Percentiles rank a stretch among this genome's conserved stretches.
These are phyloP conservation scores for Claviceps pazoutovae DNA, from an alignment of 2,329 filamentous ascomycete species.

Conservation along the genomic window DNA sequence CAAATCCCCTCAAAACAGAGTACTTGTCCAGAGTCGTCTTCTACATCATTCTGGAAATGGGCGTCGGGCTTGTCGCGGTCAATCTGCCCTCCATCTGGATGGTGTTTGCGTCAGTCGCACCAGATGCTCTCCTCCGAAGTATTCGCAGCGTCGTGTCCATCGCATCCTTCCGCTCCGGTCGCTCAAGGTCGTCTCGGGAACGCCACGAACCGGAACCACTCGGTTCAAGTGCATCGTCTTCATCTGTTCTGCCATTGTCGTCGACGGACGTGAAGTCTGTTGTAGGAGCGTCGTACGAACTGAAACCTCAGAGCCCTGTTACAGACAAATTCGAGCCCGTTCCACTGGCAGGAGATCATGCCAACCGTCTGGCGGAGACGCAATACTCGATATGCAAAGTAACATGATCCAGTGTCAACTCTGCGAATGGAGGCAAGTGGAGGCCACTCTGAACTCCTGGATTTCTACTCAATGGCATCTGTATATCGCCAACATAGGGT, in stretches of 20 bases:
- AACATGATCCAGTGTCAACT: too few relatives aligned
- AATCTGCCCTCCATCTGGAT: conserved; percentile 8
- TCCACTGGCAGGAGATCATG: too few relatives aligned
- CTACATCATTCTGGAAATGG: conserved; percentile 5
- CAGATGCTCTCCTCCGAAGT: conserved; percentile 7
- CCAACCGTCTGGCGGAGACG: too few relatives aligned
- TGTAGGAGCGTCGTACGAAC: not conserved
- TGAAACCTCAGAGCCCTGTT: not conserved
- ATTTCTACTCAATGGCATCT: too few relatives aligned
- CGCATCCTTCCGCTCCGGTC: conserved; percentile 1
- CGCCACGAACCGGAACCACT: not conserved
- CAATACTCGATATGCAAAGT: too few relatives aligned
- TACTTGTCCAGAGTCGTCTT: conserved; percentile 3
- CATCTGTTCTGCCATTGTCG: not conserved
- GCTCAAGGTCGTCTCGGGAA: not conserved
- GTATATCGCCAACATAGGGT: too few relatives aligned
- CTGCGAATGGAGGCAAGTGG: too few relatives aligned
- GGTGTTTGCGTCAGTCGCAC: conserved; percentile 4
- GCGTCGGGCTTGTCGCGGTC: conserved; percentile 5
- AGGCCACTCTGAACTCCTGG: too few relatives aligned
- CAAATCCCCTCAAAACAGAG: not conserved
- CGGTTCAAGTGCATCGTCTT: not conserved
- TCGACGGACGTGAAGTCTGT: not conserved
- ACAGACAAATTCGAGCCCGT: not conserved
- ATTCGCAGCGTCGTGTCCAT: conserved; percentile 7